phyloP scores from a whole-genome alignment of 2,329 filamentous ascomycete species.

The Cadophora luteo-olivacea region DNA sequence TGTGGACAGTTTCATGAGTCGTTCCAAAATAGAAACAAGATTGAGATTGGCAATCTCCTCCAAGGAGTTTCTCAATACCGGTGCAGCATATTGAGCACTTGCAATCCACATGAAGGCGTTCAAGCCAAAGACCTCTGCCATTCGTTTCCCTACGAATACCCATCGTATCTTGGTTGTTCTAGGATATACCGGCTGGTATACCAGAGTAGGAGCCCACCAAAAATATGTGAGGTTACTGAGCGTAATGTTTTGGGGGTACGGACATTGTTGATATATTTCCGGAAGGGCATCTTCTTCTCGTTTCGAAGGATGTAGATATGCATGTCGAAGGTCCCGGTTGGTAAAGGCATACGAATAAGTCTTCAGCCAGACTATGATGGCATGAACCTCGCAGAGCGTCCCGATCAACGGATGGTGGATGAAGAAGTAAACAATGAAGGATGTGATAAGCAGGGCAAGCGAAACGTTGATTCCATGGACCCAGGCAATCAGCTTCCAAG shows the following conservation, averaged over 20 bases:
- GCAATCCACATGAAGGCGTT: constrained; percentile 94
- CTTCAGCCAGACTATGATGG: constrained; percentile 95
- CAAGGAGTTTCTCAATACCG: constrained; percentile 86
- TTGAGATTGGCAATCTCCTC: constrained; percentile 85
- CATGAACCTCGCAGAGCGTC: constrained; percentile 87
- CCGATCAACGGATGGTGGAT: constrained; percentile 95
- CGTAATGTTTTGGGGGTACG: constrained; percentile 92
- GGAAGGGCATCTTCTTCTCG: constrained; percentile 75
- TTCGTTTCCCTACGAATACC: constrained; percentile 84
- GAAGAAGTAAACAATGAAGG: constrained; percentile 85
- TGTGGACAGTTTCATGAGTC: constrained; percentile 92
- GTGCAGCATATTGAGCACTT: constrained; percentile 91
- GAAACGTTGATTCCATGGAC: constrained; percentile 85
- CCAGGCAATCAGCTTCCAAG: constrained; percentile 82
- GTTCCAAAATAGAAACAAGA: constrained; percentile 81
- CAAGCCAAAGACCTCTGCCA: constrained; percentile 78
- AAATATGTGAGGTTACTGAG: constrained; percentile 90
- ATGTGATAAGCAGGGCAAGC: constrained; percentile 79
- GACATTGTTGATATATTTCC: constrained; percentile 80
- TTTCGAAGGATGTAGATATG: constrained; percentile 78
- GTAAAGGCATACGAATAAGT: constrained; percentile 95
- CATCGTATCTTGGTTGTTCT: constrained; percentile 82
- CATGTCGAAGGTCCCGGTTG: constrained; percentile 92
- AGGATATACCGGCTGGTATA: constrained; percentile 97
- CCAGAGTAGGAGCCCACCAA: constrained; percentile 95